These are phyloP conservation scores for Aspergillus affinis DNA, from an alignment of 495 filamentous ascomycete species.

Conservation along the genomic window DNA sequence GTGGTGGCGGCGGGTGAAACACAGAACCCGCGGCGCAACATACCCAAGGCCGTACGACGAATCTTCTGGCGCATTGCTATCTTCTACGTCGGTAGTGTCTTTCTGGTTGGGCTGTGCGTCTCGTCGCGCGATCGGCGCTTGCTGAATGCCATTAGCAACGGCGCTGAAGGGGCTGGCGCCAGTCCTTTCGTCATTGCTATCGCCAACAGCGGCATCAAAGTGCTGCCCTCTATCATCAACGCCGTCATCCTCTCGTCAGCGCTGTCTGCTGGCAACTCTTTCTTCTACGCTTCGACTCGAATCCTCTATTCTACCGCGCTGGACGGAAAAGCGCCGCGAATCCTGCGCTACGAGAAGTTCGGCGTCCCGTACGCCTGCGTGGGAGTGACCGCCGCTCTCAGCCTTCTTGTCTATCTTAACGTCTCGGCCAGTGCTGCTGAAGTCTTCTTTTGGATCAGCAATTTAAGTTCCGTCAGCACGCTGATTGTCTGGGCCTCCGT, in stretches of 20 bases:
- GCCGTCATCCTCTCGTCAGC: conserved; percentile 66
- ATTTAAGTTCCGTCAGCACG: conserved; percentile 50
- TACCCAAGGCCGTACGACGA: conserved; percentile 74
- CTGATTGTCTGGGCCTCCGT: conserved; percentile 58
- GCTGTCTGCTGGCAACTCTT: conserved; percentile 66
- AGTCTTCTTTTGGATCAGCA: conserved; percentile 53
- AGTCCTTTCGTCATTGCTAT: conserved; percentile 49
- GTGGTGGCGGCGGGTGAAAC: conserved; percentile 78
- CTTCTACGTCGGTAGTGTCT: conserved; percentile 64
- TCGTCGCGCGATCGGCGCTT: not conserved
- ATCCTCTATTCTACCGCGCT: conserved; percentile 68
- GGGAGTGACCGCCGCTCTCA: conserved; percentile 21
- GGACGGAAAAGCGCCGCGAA: conserved; percentile 60
- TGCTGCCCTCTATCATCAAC: conserved; percentile 72
- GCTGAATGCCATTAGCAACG: conserved; percentile 19
- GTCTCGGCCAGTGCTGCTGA: conserved; percentile 27
- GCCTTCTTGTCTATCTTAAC: conserved; percentile 33
- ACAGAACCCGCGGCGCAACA: conserved; percentile 67
- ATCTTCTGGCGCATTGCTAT: conserved; percentile 80
- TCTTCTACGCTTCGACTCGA: conserved; percentile 69
- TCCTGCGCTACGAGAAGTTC: conserved; percentile 39
- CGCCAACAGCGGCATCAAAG: conserved; percentile 57
- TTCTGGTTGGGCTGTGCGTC: conserved; percentile 52
- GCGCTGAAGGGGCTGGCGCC: conserved; percentile 1
- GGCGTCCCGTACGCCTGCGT: conserved; percentile 44